These are phyloP conservation scores for Mycena epipterygia DNA, from an alignment of 768 basidiomycete species.

Conservation along the genomic window DNA sequence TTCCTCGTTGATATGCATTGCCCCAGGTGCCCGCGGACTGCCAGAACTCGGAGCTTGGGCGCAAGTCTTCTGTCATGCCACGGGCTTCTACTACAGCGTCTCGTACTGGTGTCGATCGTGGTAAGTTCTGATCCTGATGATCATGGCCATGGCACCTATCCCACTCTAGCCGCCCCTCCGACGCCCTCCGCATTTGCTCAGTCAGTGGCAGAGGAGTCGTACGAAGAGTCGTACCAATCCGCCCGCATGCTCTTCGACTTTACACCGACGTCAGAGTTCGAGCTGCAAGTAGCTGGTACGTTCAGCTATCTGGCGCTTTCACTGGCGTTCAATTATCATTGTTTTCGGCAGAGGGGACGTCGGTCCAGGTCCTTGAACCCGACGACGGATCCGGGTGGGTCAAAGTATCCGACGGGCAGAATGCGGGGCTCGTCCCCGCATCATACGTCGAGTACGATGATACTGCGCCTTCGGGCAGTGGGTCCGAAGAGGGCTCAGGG, in stretches of 20 bases:
- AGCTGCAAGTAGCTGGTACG: constrained; percentile 76
- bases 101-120: constrained; percentile 35
- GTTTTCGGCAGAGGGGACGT: constrained; percentile 65
- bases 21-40: constrained; percentile 83
- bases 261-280: constrained; percentile 80
- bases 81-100: constrained; percentile 40
- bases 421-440: constrained; percentile 86
- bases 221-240: constrained; percentile 60
- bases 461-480: constrained; percentile 32
- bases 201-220: constrained; percentile 50
- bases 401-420: constrained; percentile 71
- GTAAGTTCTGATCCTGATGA: constrained; percentile 3
- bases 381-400: constrained; percentile 93
- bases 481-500: constrained; percentile 51
- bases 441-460: constrained; percentile 66
- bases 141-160: not conserved
- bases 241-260: constrained; percentile 85
- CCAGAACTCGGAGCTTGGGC: constrained; percentile 47
- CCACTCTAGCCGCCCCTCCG: constrained; percentile 42
- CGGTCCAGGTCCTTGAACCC: constrained; percentile 78
- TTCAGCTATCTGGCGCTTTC: not conserved
- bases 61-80: constrained; percentile 42
- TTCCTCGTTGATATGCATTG: constrained; percentile 9
- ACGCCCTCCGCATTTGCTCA: constrained; percentile 72
- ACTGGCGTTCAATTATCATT: constrained; percentile 32